phyloP scores from a whole-genome alignment of 768 basidiomycete species.

The Pulveroboletus sp. region DNA sequence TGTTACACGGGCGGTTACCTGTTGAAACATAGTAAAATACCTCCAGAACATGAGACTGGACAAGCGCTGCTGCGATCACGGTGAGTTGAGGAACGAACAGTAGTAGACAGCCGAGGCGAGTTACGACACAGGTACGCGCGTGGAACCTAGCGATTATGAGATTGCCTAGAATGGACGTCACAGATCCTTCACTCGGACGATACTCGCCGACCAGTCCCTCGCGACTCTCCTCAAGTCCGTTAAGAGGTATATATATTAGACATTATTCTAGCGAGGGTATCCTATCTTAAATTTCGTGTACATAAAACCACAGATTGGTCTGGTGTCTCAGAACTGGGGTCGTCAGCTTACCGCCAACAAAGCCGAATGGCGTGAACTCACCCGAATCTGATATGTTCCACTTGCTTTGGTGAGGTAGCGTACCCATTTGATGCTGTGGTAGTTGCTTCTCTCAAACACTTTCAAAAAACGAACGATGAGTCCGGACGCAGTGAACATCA shows the following conservation, averaged over 20 bases:
- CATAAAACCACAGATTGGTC: constrained; percentile 10
- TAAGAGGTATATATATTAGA: too few species aligned
- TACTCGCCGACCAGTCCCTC: too few species aligned
- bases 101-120: constrained; percentile 13
- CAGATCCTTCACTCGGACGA: constrained; percentile 1
- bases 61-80: constrained; percentile 14
- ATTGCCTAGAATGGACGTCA: constrained; percentile 27
- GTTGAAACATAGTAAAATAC: constrained; percentile 26
- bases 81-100: constrained; percentile 8
- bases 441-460: constrained; percentile 94
- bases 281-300: constrained; percentile 25
- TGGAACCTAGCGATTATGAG: constrained; percentile 6
- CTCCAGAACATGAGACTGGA: constrained; percentile 45
- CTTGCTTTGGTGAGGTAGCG: constrained; percentile 92
- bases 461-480: constrained; percentile 95
- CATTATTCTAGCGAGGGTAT: constrained; percentile 21
- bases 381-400: constrained; percentile 90
- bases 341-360: not conserved
- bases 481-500: constrained; percentile 98
- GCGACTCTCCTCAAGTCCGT: too few species aligned
- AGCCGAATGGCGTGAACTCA: constrained; percentile 40
- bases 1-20: not conserved
- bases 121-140: constrained; percentile 17
- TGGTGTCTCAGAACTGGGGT: constrained; percentile 26
- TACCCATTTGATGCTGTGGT: constrained; percentile 95